These are phyloP conservation scores for Galeopsis tetrahit DNA, from an alignment of 257 asterid genomes.

Conservation along the genomic window DNA sequence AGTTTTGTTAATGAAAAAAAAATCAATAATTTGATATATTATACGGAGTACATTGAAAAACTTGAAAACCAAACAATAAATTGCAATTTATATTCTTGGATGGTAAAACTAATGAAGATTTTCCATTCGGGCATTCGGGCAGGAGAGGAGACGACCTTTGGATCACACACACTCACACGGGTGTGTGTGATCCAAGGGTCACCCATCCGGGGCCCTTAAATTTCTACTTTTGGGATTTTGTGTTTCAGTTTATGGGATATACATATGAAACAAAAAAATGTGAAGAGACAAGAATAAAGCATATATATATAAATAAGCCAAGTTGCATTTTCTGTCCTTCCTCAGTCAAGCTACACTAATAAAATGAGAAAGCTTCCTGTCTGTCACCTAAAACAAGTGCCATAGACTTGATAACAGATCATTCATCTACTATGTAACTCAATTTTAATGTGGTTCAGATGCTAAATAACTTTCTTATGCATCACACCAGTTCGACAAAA, in stretches of 20 bases:
- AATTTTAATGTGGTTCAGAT: neutral
- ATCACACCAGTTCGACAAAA: constrained; percentile 17
- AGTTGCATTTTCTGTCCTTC: neutral
- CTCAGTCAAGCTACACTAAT: neutral
- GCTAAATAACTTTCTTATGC: constrained; percentile 12
- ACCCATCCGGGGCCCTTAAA: neutral
- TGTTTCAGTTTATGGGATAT: neutral
- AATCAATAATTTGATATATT: no score
- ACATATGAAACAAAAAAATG: neutral
- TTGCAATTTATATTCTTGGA: no score
- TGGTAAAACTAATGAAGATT: no score
- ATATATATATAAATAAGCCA: neutral
- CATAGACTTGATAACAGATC: neutral
- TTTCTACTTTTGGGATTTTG: neutral
- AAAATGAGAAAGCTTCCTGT: neutral
- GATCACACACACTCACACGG: no score
- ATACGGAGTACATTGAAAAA: no score
- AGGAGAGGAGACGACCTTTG: no score
- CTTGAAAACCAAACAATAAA: no score
- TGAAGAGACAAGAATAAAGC: neutral
- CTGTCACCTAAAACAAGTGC: neutral
- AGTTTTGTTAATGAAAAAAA: no score
- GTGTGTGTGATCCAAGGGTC: no score
- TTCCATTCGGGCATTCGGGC: no score
- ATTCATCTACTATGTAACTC: neutral